Evolutionary conservation across 2,329 filamentous ascomycete species (phyloP), one percentile per base, ranked within the genome.

Genomic region (Pseudogymnoascus sp.): DNA sequence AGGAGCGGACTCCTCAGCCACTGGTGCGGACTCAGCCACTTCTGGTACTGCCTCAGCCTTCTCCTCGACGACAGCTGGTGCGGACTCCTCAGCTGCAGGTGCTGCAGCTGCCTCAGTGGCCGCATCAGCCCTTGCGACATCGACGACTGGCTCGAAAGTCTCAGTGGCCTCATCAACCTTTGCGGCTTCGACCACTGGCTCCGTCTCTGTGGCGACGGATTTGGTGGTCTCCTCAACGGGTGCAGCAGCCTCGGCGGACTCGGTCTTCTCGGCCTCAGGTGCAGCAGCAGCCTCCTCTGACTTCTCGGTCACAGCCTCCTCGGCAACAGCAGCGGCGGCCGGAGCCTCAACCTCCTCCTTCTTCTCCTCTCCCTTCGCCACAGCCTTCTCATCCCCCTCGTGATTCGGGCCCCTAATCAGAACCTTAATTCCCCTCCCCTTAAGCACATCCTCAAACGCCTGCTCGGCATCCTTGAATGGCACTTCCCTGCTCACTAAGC

Each of bases 391-490:
- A 56, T 56, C 50, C 4, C 1, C 59, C 36, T 82, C 86, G 83
- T 84, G 81, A 67, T 88, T 88, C 6, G 86, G 86, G 0, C 86
- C 86, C 3, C 81, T 83, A 71, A 89, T 89, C 69, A 89, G 69
- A 21, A 87, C 81, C 80, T 89, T 89, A 71, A 89, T 88, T 18
- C 85, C 86, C 78, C 95, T 88, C 2, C 92, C 93, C 69, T 84
- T 84, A 81, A 91, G 92, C 42, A 96, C 91, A 77, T 92, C 89
- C 72, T 87, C 82, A 73, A 97, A 97, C 0, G 93, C 93, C 72
- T 89, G 81, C 78, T 96, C 91, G 0, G 93, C 93, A 66, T 95
- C 82, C 68, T 84, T 79, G 72, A 97, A 97, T 59, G 83, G 81
- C 61, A 97, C 91, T 28, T 86, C 85, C 31, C 83, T 83, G 12